A percentile compares a stretch with the other conserved stretches of the same genome.
These are phyloP conservation scores for Diaporthe capsici DNA, from an alignment of 2,329 filamentous ascomycete species.

Conservation along the genomic window DNA sequence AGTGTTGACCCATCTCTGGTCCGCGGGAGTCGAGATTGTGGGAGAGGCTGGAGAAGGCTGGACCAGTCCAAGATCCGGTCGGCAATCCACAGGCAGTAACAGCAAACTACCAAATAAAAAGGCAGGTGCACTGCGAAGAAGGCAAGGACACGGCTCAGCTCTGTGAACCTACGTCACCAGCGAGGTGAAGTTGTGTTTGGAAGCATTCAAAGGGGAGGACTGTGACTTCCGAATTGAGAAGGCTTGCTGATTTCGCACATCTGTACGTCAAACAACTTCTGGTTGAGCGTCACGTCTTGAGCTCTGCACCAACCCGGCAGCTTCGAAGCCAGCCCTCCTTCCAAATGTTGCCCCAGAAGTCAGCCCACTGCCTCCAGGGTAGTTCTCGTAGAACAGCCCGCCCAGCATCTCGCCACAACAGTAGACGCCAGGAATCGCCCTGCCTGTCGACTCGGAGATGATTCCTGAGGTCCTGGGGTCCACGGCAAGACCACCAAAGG, in stretches of 20 bases:
- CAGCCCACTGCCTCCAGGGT: conserved; percentile 73
- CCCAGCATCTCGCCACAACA: conserved; percentile 78
- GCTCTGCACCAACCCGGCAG: conserved; percentile 44
- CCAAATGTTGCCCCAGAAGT: conserved; percentile 71
- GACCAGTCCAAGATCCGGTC: too few species aligned
- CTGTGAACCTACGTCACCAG: not conserved
- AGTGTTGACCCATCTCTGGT: too few species aligned
- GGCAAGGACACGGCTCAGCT: not conserved
- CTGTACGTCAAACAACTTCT: not conserved
- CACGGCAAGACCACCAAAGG: conserved; percentile 74
- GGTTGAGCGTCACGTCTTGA: not conserved
- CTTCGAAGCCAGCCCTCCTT: conserved; percentile 55
- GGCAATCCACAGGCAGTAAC: too few species aligned
- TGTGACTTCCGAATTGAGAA: not conserved
- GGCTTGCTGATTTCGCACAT: not conserved
- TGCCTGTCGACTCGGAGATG: conserved; percentile 59
- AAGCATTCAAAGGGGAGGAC: not conserved
- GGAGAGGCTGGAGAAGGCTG: too few species aligned
- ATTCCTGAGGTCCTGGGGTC: conserved; percentile 68
- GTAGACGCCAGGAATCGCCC: conserved; percentile 68
- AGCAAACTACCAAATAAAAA: too few species aligned
- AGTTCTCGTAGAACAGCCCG: conserved; percentile 74
- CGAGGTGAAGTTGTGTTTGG: not conserved
- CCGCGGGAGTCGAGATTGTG: too few species aligned
- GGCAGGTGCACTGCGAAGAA: too few species aligned